phyloP scores from a whole-genome alignment of 345 rosid species.

The Turnera subulata region DNA sequence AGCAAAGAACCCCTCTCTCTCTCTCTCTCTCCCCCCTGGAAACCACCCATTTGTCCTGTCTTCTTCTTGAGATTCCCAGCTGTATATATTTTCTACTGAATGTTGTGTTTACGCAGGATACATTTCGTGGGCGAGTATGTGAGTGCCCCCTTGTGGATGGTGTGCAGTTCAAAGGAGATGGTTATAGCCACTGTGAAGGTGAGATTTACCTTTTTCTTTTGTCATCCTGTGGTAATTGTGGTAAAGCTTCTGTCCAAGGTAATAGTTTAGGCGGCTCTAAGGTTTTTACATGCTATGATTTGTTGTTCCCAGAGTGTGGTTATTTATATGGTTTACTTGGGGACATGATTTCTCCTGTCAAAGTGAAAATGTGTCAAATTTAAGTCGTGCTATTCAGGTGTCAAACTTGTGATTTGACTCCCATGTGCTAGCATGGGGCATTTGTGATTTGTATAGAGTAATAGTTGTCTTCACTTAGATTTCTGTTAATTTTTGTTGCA shows the following conservation, averaged over 20 bases:
- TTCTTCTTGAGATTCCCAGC: slow-evolving; percentile 4
- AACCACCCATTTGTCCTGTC: no score
- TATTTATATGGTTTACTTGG: no score
- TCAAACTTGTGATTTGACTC: neutral
- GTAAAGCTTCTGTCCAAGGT: neutral
- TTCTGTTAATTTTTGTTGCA: no score
- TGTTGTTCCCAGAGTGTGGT: no score
- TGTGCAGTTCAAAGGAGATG: slow-evolving; percentile 94
- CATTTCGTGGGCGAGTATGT: slow-evolving; percentile 94
- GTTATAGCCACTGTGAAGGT: slow-evolving; percentile 95
- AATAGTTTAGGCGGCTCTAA: neutral
- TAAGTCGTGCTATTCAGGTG: neutral
- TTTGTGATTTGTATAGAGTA: no score
- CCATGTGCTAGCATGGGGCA: neutral
- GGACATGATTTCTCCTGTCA: no score
- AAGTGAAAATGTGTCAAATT: no score
- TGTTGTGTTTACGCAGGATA: slow-evolving; percentile 51
- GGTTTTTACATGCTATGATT: neutral
- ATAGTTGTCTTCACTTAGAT: no score
- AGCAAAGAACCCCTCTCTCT: neutral
- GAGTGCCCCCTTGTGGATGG: slow-evolving; percentile 92
- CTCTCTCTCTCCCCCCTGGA: neutral
- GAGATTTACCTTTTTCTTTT: slow-evolving; percentile 13
- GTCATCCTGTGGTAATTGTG: neutral
- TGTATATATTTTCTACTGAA: neutral